Base-by-base conservation (phyloP, 306 rosid genomes). In the Macrotyloma uniflorum region DNA sequence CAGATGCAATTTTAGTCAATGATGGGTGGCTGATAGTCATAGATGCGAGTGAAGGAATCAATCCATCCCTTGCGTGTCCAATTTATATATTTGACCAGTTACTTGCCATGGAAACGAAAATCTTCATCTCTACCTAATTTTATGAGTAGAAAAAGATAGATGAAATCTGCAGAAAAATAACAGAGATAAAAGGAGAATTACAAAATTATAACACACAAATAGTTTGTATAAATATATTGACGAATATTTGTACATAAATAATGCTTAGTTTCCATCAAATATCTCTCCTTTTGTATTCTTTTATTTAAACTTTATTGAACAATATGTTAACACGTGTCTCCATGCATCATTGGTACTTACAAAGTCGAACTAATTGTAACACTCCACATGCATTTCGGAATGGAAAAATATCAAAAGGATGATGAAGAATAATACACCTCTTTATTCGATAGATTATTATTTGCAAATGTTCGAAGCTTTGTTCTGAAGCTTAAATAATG, bases 401-500 rank as follows among this genome's bases (percentile, higher is more conserved):
- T 19, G 23, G 28, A 35, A 38, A 36, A 20, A 20, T 8, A 65
- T 18, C 30, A 2, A 32, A 32, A 61, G 13, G 51, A 18, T 66
- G 71, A 66, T 5, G 33, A 40, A 13, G 51, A 38, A 66, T 19
- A 35, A 10, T 19, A 28, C 1, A 19, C 5, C 33, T 38, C 51
- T 66, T 66, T 66, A 20, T 38, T 38, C n/a, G 33, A 11, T 6
- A 38, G 51, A 66, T 63, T 13, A 59, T 62, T 36, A 14, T 66
- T 14, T 40, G n/a, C 33, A 66, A 38, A 35, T 63, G 69, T 36
- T 36, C 19, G 30, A 66, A 1, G 55, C 73, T 83, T 72, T 47
- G 9, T 14, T 57, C 66, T 55, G 67, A 72, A 83, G 83, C 67
- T 78, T 20, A 14, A 18, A 35, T 20, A 20, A 55, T 57, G 24